Evolutionary conservation across 768 basidiomycete species (phyloP).

Genomic region (Tricholomella constricta): DNA sequence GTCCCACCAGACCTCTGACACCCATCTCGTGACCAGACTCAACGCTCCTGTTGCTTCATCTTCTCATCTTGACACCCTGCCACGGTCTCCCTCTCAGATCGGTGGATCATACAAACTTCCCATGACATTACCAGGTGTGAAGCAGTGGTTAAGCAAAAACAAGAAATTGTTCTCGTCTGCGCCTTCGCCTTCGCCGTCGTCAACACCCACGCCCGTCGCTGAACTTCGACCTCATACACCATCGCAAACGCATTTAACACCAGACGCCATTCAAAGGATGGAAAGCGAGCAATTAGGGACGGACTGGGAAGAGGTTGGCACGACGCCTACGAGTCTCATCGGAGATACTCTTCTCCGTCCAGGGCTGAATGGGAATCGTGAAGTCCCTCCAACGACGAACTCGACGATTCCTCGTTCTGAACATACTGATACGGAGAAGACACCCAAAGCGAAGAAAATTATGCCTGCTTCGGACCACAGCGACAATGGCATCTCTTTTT

Average conservation of each 20-base stretch:
- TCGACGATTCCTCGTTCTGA: slow-evolving; percentile 20
- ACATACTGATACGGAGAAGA: slow-evolving; percentile 39
- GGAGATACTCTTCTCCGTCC: slow-evolving; percentile 32
- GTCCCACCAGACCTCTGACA: slow-evolving; percentile 71
- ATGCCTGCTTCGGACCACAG: slow-evolving; percentile 28
- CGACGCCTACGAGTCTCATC: slow-evolving; percentile 50
- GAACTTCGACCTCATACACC: slow-evolving; percentile 37
- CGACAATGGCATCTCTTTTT: slow-evolving; percentile 24
- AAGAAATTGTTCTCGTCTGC: slow-evolving; percentile 56
- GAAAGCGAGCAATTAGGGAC: slow-evolving; percentile 50
- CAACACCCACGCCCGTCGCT: slow-evolving; percentile 20
- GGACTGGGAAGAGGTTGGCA: slow-evolving; percentile 68
- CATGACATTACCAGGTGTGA: slow-evolving; percentile 75
- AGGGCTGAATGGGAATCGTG: slow-evolving; percentile 3
- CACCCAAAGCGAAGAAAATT: slow-evolving; percentile 42
- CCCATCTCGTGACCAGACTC: slow-evolving; percentile 59
- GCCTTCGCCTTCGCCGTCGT: slow-evolving; percentile 30
- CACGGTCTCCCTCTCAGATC: slow-evolving; percentile 40
- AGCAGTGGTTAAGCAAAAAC: slow-evolving; percentile 73
- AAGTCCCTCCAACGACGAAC: slow-evolving; percentile 14
- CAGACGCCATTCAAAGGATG: slow-evolving; percentile 66
- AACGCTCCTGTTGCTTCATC: slow-evolving; percentile 47
- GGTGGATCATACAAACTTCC: slow-evolving; percentile 55
- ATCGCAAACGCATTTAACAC: slow-evolving; percentile 65
- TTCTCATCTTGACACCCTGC: slow-evolving; percentile 40